Conservation (phyloP, 1,284 basidiomycete species). For the Ustilago curta region DNA sequence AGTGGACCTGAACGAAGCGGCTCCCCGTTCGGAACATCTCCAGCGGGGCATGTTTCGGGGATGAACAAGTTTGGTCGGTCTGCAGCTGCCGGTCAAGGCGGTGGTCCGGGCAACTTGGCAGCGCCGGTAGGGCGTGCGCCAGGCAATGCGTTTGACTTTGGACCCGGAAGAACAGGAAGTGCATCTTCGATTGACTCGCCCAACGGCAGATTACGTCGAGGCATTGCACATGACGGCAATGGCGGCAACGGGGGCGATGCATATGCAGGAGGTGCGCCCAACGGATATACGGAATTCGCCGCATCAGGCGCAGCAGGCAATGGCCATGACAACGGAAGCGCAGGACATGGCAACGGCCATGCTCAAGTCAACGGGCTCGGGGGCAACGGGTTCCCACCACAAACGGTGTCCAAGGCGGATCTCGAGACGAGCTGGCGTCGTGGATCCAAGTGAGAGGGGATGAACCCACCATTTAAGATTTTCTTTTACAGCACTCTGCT, state of each 20-base stretch:
- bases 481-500: too few relatives aligned
- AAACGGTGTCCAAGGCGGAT: conserved; percentile 32
- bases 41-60: conserved; percentile 13
- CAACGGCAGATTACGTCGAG: conserved; percentile 19
- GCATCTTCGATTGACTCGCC: conserved; percentile 27
- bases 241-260: conserved; percentile 9
- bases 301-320: conserved; percentile 3
- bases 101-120: conserved; percentile 18
- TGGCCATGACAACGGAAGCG: conserved; percentile 1
- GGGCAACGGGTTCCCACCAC: neutral
- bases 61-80: conserved; percentile 24
- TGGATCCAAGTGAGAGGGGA: conserved; percentile 27
- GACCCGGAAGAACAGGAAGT: conserved; percentile 32
- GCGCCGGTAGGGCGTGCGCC: conserved; percentile 42
- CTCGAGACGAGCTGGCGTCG: conserved; percentile 47
- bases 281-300: conserved; percentile 12
- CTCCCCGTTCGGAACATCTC: conserved; percentile 31
- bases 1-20: conserved; percentile 22
- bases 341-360: conserved; percentile 7
- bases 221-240: conserved; percentile 11
- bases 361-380: conserved; percentile 5
- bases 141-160: conserved; percentile 46
- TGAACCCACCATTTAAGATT: neutral
- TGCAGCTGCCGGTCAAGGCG: conserved; percentile 3
- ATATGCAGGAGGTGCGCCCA: neutral